Evolutionary conservation across 352 stramenopile genomes (phyloP), one percentile per base, ranked within the genome.

Genomic region (Thraustochytrium sp.): DNA sequence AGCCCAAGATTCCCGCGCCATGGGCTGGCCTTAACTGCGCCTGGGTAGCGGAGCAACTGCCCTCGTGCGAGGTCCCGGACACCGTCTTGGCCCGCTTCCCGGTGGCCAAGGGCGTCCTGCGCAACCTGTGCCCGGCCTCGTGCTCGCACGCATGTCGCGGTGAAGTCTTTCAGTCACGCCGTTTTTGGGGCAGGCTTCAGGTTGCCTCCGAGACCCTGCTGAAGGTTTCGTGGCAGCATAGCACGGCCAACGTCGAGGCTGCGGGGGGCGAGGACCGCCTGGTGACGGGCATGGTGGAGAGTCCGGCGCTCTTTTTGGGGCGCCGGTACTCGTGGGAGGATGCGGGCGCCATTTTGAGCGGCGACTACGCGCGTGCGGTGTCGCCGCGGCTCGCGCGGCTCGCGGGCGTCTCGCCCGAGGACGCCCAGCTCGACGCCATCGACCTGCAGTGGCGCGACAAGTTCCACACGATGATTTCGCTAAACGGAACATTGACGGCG

Each of bases 381-480:
- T 55, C 18, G 40, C 9, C 42, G 13, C 59, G 59, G 21, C 40
- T 72, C 16, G 26, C 16, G n/a, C n/a, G n/a, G n/a, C n/a, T n/a
- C n/a, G n/a, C n/a, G n/a, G n/a, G n/a, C n/a, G n/a, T n/a, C n/a
- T n/a, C n/a, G n/a, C n/a, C n/a, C n/a, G n/a, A n/a, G 21, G 9
- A 13, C 13, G 59, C 9, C 16, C 9, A 72, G 8, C 59, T 72
- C 34, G 68, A 80, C 68, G 53, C 11, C 18, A 40, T 80, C 31
- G 68, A 80, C 38, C 37, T 46, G 13, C 26, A 75, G 68, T 80
- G 34, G 34, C 48, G 68, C 3, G 68, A 80, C 29, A 61, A 51
- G 29, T 80, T 80, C 16, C 68, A 80, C 51, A 80, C 31, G 9
- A 46, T 80, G 26, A 80, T 53, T 1, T 42, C 31, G n/a, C 40